Evolutionary conservation across 148 eudicot species (phyloP).

Genomic region (Linanthus parryae): DNA sequence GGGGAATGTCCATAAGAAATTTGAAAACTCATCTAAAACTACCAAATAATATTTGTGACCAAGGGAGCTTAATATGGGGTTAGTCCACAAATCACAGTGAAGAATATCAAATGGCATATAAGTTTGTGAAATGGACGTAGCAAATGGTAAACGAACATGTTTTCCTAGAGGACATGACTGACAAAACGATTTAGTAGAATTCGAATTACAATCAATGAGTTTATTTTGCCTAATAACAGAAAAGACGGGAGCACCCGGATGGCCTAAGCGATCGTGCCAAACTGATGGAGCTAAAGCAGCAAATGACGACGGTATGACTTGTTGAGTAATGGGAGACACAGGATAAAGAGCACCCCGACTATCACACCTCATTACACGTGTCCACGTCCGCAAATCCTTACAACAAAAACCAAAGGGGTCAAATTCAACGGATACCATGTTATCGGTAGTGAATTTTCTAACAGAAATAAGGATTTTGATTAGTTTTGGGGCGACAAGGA

Average conservation of each 20-base stretch:
- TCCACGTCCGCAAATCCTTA: constrained; percentile 1
- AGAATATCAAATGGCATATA: too few species aligned
- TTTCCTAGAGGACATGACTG: too few species aligned
- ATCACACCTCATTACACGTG: neutral
- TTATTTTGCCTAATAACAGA: constrained; percentile 2
- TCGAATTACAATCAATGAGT: neutral
- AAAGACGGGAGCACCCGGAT: neutral
- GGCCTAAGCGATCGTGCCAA: constrained; percentile 5
- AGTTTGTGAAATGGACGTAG: too few species aligned
- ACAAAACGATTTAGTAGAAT: neutral
- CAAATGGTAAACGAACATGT: too few species aligned
- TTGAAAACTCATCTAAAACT: neutral
- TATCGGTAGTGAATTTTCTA: constrained; percentile 3
- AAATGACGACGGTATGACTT: neutral
- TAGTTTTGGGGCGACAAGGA: neutral
- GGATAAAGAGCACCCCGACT: neutral
- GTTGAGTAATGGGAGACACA: neutral
- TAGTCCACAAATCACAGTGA: neutral
- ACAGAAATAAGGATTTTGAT: constrained; percentile 3
- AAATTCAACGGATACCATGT: neutral
- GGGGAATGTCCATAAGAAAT: constrained; percentile 1
- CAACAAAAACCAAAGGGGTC: neutral
- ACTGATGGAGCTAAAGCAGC: neutral
- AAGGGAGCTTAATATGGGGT: neutral
- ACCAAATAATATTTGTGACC: neutral